Percentiles rank a stretch among this genome's conserved stretches.
Evolutionary conservation across 2,329 filamentous ascomycete genomes (phyloP).

Genomic region (Colletotrichum karsti): DNA sequence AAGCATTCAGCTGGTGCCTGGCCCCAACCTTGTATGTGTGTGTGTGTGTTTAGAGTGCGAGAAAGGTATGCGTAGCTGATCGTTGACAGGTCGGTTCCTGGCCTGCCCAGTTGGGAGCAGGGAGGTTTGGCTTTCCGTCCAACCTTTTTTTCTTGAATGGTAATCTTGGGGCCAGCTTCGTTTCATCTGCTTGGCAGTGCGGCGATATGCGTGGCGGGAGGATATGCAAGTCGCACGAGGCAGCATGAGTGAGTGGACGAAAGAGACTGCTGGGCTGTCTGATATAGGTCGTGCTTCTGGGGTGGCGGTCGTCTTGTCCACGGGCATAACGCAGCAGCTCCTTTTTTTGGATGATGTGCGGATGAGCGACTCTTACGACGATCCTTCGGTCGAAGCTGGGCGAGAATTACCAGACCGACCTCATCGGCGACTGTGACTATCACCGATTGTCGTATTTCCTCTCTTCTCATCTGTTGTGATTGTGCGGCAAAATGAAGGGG

Average conservation of each 20-base stretch:
- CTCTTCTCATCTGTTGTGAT: neutral
- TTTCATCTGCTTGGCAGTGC: slow-evolving; percentile 12
- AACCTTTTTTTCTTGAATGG: slow-evolving; percentile 5
- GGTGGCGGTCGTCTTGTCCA: neutral
- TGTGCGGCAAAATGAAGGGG: slow-evolving; percentile 35
- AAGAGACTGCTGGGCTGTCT: neutral
- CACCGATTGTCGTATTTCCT: neutral
- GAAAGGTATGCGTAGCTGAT: too few relatives aligned
- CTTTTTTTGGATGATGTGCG: slow-evolving; percentile 17
- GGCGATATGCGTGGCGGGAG: neutral
- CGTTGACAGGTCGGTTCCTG: neutral
- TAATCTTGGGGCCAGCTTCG: neutral
- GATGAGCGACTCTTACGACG: neutral
- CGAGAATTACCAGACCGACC: neutral
- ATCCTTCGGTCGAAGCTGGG: neutral
- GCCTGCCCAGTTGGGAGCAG: neutral
- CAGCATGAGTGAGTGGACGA: neutral
- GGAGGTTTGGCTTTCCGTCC: slow-evolving; percentile 12
- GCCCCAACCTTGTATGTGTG: too few relatives aligned
- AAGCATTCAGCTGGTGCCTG: neutral
- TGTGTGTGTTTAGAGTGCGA: neutral
- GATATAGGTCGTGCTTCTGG: slow-evolving; percentile 14
- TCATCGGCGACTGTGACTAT: neutral
- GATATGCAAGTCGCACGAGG: neutral
- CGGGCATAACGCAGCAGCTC: neutral